Base-by-base conservation (phyloP, 2,329 filamentous ascomycete species). In the Samsoniella hepiali region DNA sequence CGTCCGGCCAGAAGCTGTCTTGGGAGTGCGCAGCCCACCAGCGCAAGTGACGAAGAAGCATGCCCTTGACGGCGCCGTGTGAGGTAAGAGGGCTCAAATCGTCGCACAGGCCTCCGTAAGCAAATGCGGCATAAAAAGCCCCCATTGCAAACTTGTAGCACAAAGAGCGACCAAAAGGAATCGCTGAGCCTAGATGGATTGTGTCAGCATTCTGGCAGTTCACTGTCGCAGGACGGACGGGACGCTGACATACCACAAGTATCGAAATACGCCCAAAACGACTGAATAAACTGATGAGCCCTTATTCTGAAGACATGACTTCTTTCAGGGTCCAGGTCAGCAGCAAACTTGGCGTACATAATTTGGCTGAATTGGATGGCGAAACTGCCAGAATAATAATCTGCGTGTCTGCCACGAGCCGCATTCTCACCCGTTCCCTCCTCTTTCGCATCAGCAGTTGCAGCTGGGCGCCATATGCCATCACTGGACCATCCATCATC, bases 371-470 rank as follows among this genome's bases (percentile, higher is more conserved):
- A 83, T 62, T 83, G 81, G 9, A 84, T 81, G 0, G 81, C 81
- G 62, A 84, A 84, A 53, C 81, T 83, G 0, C 81, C 81, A 1
- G 81, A 83, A 62, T 84, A 84, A 67, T 83, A 83, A 58, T 83
- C 81, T 0, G 76, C 80, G 53, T 83, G 81, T 5, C 74, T 45
- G 1, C 74, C 72, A 0, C 69, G 67, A 0, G 69, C 69, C 17
- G 64, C 62, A 0, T 62, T 66, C 63, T 3, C 57, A 3, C 34
- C 62, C 9, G 49, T 62, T 15, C 50, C 60, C 59, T 70, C 69
- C 0, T n/a, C 13, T 8, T 63, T 59, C 6, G 62, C 50, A 13
- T 71, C 70, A 49, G 65, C 70, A 49, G 65, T 63, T n/a, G 17
- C 68, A 8, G 42, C 45, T 22, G 55, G 75, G 62, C 64, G 73